A percentile compares a stretch with the other conserved stretches of the same genome.
Conservation (phyloP, 1,139 yeast genomes). For the Blastobotrys petasosporus region DNA sequence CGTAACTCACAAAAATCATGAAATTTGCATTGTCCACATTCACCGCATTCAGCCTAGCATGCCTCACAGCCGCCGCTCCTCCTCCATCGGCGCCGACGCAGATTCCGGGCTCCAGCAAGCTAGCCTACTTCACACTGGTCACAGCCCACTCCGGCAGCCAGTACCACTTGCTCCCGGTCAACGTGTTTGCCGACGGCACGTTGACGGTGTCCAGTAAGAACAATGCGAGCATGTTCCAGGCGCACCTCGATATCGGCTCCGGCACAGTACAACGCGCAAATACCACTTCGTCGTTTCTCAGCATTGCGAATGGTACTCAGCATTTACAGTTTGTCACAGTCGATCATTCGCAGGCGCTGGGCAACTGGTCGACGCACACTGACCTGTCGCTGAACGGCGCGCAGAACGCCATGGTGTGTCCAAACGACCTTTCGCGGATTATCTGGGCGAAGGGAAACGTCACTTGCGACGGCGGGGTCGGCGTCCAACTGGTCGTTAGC, state of each 20-base stretch:
- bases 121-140: conserved; percentile 7
- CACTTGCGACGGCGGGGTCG: conserved; percentile 9
- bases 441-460: conserved; percentile 8
- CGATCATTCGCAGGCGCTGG: neutral
- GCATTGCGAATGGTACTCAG: conserved; percentile 7
- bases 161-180: conserved; percentile 6
- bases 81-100: no score
- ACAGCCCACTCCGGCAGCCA: conserved; percentile 7
- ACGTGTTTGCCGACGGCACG: conserved; percentile 6
- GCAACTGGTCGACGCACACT: conserved; percentile 9
- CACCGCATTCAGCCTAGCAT: no score
- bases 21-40: no score
- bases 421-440: conserved; percentile 5
- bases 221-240: conserved; percentile 2
- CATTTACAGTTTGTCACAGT: neutral
- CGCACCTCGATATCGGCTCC: conserved; percentile 8
- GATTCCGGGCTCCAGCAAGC: conserved; percentile 6
- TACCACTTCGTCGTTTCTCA: neutral
- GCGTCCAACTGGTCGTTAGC: conserved; percentile 8
- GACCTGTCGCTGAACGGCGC: conserved; percentile 5
- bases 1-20: no score
- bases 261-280: conserved; percentile 3
- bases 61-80: no score
- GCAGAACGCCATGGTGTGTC: conserved; percentile 12
- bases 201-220: conserved; percentile 1